Evolutionary conservation across 768 basidiomycete genomes (phyloP).

Genomic region (Rubroboletus pulcherrimus): DNA sequence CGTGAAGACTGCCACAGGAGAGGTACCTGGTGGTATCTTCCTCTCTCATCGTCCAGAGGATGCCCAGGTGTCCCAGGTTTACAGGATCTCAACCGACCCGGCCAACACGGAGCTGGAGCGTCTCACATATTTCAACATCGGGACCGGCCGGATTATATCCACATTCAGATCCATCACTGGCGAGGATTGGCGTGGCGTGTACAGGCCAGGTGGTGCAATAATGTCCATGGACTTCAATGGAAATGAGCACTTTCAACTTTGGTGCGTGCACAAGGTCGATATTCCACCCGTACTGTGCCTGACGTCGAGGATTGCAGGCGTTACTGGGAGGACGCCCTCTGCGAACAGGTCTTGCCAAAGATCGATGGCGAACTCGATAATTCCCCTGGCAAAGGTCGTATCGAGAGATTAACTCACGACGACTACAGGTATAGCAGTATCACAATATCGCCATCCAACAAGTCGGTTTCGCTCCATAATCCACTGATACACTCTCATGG

Average conservation of each 20-base stretch:
- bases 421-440: slow-evolving; percentile 30
- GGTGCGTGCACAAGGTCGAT: slow-evolving; percentile 22
- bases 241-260: slow-evolving; percentile 41
- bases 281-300: background rate
- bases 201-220: slow-evolving; percentile 35
- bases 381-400: slow-evolving; percentile 36
- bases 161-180: slow-evolving; percentile 31
- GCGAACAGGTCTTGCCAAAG: slow-evolving; percentile 26
- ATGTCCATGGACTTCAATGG: slow-evolving; percentile 41
- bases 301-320: slow-evolving; percentile 26
- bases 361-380: slow-evolving; percentile 39
- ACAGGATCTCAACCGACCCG: slow-evolving; percentile 31
- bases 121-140: slow-evolving; percentile 40
- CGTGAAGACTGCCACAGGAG: slow-evolving; percentile 7
- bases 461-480: slow-evolving; percentile 19
- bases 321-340: slow-evolving; percentile 39
- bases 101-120: slow-evolving; percentile 27
- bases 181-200: slow-evolving; percentile 41
- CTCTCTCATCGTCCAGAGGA: slow-evolving; percentile 38
- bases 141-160: slow-evolving; percentile 34
- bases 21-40: slow-evolving; percentile 26
- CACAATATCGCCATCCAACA: slow-evolving; percentile 35
- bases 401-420: slow-evolving; percentile 42
- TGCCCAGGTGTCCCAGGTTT: slow-evolving; percentile 37
- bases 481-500: background rate